phyloP scores from a whole-genome alignment of 139 green algal genomes.

The Chlorella sp. region DNA sequence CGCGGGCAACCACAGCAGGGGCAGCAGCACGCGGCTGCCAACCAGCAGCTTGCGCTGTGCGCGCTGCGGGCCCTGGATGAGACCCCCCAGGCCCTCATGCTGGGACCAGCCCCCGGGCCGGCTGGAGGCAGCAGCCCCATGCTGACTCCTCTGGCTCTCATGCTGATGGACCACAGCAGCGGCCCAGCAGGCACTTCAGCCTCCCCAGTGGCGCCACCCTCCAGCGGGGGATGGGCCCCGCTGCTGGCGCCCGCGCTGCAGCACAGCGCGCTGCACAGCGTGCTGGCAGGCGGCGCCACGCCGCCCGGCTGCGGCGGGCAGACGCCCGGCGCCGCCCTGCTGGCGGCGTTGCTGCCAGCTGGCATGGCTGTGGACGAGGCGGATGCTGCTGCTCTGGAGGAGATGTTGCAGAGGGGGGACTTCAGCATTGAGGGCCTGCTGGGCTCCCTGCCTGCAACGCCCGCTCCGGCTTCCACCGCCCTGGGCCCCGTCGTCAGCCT shows the following conservation, averaged over 20 bases:
- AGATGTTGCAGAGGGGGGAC: not conserved
- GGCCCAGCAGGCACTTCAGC: not conserved
- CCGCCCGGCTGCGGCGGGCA: too few relatives aligned
- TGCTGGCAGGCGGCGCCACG: not conserved
- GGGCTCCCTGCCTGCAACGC: not conserved
- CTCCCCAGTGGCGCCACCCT: not conserved
- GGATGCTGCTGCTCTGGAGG: not conserved
- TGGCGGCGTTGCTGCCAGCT: not conserved
- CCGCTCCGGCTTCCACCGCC: not conserved
- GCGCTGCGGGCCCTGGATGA: not conserved
- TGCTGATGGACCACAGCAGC: not conserved
- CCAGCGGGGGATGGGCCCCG: not conserved
- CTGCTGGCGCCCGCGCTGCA: not conserved
- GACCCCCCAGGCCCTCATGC: not conserved
- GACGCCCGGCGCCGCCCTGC: not conserved
- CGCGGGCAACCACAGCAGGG: not conserved
- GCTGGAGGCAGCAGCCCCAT: not conserved
- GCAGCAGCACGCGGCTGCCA: not conserved
- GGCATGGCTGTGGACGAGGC: not conserved
- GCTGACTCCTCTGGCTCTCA: slow-evolving; percentile 11
- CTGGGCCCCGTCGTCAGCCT: too few relatives aligned
- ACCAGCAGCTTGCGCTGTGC: slow-evolving; percentile 6
- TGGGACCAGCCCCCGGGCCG: not conserved
- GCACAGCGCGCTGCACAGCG: not conserved
- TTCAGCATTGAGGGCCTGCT: slow-evolving; percentile 18